Percentiles rank a stretch among this genome's conserved stretches.
Evolutionary conservation across 192 early-diverging fungal species (phyloP).

Genomic region (Coemansia nantahalensis): DNA sequence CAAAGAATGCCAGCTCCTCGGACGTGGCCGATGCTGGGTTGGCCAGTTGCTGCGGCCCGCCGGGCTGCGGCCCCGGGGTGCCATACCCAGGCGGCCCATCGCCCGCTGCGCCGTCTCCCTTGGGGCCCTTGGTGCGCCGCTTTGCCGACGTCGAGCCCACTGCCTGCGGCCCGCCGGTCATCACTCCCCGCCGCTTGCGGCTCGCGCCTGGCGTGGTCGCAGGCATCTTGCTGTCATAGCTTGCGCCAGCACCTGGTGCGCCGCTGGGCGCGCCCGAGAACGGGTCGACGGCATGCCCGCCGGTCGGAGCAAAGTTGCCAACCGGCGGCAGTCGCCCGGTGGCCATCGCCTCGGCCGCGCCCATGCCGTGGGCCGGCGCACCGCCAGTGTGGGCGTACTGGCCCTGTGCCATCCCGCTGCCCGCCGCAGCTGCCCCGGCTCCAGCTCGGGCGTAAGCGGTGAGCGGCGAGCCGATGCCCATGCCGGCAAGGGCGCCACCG

Average conservation of each 20-base stretch:
- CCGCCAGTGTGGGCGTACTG: constrained; percentile 7
- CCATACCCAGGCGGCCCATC: constrained; percentile 14
- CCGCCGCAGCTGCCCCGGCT: neutral
- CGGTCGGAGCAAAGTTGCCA: constrained; percentile 55
- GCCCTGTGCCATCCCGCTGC: constrained; percentile 7
- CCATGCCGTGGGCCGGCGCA: constrained; percentile 13
- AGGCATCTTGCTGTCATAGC: constrained; percentile 13
- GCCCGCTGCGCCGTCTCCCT: constrained; percentile 21
- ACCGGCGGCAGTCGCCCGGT: constrained; percentile 56
- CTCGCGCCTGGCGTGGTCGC: constrained; percentile 23
- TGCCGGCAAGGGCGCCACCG: constrained; percentile 11
- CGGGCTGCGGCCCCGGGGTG: neutral
- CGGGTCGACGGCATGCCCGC: constrained; percentile 18
- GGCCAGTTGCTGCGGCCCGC: constrained; percentile 3
- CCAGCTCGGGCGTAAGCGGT: constrained; percentile 28
- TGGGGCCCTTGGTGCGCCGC: constrained; percentile 37
- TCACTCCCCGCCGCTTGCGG: constrained; percentile 38
- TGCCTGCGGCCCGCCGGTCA: constrained; percentile 20
- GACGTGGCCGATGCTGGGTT: constrained; percentile 50
- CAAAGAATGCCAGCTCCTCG: constrained; percentile 94
- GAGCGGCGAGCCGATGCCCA: constrained; percentile 25
- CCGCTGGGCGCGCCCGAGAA: too few species aligned
- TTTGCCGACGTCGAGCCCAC: constrained; percentile 33
- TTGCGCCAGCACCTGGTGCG: constrained; percentile 2
- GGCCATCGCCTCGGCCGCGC: constrained; percentile 14